Evolutionary conservation across 192 early-diverging fungal genomes (phyloP).

Genomic region (Helicostylum pulchrum): DNA sequence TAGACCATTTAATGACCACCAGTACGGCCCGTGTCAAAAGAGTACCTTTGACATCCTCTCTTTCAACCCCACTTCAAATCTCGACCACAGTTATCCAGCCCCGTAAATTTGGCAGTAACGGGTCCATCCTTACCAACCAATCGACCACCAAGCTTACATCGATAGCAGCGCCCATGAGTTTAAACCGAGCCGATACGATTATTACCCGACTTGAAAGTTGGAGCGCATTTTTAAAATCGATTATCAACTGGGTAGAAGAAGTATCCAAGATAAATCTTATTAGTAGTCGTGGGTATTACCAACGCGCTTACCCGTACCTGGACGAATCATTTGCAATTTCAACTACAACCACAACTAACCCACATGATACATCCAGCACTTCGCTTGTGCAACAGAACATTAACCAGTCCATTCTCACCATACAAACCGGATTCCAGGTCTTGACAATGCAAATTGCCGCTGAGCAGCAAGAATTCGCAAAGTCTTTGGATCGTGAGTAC

Average conservation of each 20-base stretch:
- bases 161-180: neutral
- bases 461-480: constrained; percentile 11
- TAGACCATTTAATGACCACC: neutral
- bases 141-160: neutral
- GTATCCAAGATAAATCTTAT: neutral
- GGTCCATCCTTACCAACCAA: neutral
- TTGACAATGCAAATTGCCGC: constrained; percentile 4
- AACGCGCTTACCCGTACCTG: neutral
- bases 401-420: neutral
- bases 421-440: constrained; percentile 4
- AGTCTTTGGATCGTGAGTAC: constrained; percentile 21
- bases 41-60: neutral
- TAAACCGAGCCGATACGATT: constrained; percentile 1
- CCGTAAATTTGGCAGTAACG: constrained; percentile 1
- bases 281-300: constrained; percentile 6
- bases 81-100: neutral
- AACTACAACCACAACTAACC: too few species aligned
- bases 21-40: neutral
- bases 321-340: too few species aligned
- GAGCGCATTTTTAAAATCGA: constrained; percentile 4
- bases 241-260: constrained; percentile 8
- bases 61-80: constrained; percentile 11
- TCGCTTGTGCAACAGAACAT: neutral
- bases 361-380: neutral
- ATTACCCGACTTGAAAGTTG: constrained; percentile 12